Conservation (phyloP, 108 stramenopile genomes). For the Epithemia pelagica region DNA sequence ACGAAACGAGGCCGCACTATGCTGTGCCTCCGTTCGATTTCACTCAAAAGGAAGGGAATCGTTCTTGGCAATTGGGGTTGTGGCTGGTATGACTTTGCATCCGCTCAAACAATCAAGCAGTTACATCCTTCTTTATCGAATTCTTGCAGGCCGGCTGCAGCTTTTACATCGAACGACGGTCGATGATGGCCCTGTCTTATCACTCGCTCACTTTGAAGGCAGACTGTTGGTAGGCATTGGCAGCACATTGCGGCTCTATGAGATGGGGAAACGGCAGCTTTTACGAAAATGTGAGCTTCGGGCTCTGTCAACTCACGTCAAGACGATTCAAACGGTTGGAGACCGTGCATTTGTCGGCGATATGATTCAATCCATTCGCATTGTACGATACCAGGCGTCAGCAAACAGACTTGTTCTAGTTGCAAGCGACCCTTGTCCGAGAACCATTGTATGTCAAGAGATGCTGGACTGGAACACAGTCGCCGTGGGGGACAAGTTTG, state of each 20-base stretch:
- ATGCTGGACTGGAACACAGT: conserved; percentile 95
- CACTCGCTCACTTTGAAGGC: conserved; percentile 89
- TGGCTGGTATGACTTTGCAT: conserved; percentile 81
- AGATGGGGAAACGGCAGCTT: conserved; percentile 96
- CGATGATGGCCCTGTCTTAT: conserved; percentile 88
- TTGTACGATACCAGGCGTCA: conserved; percentile 85
- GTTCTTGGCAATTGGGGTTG: conserved; percentile 91
- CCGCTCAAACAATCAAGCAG: conserved; percentile 60
- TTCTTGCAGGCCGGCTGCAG: conserved; percentile 82
- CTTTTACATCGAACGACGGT: conserved; percentile 89
- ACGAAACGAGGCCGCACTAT: conserved; percentile 91
- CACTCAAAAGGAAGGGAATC: conserved; percentile 91
- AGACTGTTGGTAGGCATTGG: conserved; percentile 93
- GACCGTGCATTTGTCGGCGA: conserved; percentile 90
- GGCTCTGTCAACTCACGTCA: conserved; percentile 82
- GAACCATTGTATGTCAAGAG: conserved; percentile 80
- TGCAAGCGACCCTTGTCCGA: conserved; percentile 85
- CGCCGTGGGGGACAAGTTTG: conserved; percentile 95
- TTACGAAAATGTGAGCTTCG: conserved; percentile 93
- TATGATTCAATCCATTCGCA: conserved; percentile 82
- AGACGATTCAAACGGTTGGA: conserved; percentile 77
- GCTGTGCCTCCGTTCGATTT: conserved; percentile 85
- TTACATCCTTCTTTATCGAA: conserved; percentile 79
- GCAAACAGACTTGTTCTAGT: conserved; percentile 82
- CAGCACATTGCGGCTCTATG: conserved; percentile 80